Evolutionary conservation across 2,329 filamentous ascomycete genomes (phyloP).

Genomic region (Talaromyces sp.): DNA sequence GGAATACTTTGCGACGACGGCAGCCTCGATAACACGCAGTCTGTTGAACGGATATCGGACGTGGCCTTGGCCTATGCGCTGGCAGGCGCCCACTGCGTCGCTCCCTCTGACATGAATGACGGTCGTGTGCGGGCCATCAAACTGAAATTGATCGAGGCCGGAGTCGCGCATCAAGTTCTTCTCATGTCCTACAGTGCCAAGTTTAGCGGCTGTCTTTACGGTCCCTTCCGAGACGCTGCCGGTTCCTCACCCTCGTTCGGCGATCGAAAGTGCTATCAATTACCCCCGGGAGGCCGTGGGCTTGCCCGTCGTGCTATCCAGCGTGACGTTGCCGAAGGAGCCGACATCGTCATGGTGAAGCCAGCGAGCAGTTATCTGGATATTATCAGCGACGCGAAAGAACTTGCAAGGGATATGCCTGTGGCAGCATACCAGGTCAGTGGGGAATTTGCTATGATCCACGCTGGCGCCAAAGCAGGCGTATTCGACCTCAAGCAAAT

Average conservation of each 20-base stretch:
- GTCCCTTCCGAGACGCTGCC: conserved; percentile 93
- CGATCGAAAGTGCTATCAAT: conserved; percentile 93
- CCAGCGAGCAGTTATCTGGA: conserved; percentile 93
- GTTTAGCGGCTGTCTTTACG: conserved; percentile 94
- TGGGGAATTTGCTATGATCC: conserved; percentile 97
- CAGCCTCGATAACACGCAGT: conserved; percentile 85
- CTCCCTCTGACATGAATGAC: conserved; percentile 98
- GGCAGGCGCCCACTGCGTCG: conserved; percentile 93
- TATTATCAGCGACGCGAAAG: conserved; percentile 96
- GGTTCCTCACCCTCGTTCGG: conserved; percentile 88
- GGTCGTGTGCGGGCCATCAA: conserved; percentile 96
- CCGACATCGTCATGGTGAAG: conserved; percentile 99
- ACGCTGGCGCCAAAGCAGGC: conserved; percentile 89
- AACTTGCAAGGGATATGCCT: conserved; percentile 84
- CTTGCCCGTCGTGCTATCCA: conserved; percentile 85
- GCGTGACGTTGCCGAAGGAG: conserved; percentile 87
- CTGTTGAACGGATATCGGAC: conserved; percentile 90
- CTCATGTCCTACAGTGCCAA: conserved; percentile 99
- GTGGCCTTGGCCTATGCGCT: conserved; percentile 97
- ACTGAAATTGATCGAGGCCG: conserved; percentile 91
- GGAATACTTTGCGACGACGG: conserved; percentile 93
- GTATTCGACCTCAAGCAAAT: conserved; percentile 94
- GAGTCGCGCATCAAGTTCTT: conserved; percentile 83
- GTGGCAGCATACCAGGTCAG: conserved; percentile 96
- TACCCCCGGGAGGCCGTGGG: conserved; percentile 86